Percentiles rank a stretch among this genome's conserved stretches.
Conservation (phyloP, 306 rosid genomes). For the Quercus bicolor region DNA sequence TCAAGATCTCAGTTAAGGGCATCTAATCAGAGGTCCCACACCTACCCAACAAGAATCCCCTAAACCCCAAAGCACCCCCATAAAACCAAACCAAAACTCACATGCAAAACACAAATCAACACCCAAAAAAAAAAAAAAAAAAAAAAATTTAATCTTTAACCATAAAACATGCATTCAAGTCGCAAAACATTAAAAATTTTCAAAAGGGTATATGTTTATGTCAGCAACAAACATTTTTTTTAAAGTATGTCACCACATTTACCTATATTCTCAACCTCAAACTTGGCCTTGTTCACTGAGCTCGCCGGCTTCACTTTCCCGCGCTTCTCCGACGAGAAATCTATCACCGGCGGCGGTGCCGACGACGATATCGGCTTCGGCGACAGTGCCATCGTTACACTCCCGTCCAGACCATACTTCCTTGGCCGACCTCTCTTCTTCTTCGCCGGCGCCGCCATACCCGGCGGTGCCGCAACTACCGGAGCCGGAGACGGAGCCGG, state of each 20-base stretch:
- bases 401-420: constrained; percentile 88
- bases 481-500: neutral
- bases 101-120: constrained; percentile 1
- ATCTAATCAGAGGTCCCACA: constrained; percentile 83
- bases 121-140: neutral
- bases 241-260: constrained; percentile 6
- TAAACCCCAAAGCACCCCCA: constrained; percentile 22
- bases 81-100: constrained; percentile 21
- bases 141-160: neutral
- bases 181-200: neutral
- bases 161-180: neutral
- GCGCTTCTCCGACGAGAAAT: constrained; percentile 84
- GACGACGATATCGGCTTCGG: constrained; percentile 92
- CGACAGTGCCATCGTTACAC: constrained; percentile 70
- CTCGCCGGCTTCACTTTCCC: constrained; percentile 72
- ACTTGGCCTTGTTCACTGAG: constrained; percentile 72
- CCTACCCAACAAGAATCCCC: constrained; percentile 39
- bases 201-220: neutral
- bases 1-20: constrained; percentile 41
- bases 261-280: constrained; percentile 82
- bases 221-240: neutral
- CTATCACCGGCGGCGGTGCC: constrained; percentile 88
- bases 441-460: constrained; percentile 45
- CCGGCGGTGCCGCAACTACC: constrained; percentile 25
- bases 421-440: constrained; percentile 97